Conservation (phyloP, 2,329 filamentous ascomycete genomes). For the Colletotrichum karsti region DNA sequence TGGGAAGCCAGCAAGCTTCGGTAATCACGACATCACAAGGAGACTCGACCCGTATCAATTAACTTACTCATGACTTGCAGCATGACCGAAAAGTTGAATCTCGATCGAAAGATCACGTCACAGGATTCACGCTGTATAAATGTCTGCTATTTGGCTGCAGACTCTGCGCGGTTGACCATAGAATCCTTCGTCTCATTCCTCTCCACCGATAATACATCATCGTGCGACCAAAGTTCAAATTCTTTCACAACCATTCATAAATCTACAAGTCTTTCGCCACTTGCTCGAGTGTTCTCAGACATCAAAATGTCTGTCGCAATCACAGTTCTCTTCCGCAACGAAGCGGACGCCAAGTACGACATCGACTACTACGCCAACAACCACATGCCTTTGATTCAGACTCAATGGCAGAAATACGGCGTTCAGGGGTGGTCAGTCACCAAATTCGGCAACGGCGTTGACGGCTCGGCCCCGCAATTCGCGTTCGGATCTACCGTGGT, state of each 20-base stretch:
- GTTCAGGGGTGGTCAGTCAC: background rate
- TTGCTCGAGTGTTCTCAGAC: no score
- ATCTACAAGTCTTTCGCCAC: no score
- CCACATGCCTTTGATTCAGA: background rate
- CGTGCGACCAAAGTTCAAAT: no score
- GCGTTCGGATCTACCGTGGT: background rate
- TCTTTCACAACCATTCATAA: no score
- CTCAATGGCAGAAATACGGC: background rate
- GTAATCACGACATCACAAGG: no score
- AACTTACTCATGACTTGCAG: background rate
- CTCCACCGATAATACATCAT: no score
- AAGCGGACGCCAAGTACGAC: conserved; percentile 5
- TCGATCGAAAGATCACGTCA: no score
- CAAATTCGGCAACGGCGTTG: background rate
- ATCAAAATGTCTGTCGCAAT: conserved; percentile 1
- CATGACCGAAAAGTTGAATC: background rate
- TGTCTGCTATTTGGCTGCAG: no score
- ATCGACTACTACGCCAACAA: background rate
- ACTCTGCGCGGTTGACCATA: no score
- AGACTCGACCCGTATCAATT: background rate
- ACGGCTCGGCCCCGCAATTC: background rate
- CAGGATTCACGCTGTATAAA: no score
- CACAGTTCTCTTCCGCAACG: conserved; percentile 31
- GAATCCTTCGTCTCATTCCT: no score
- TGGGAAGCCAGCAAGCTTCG: no score